Base-by-base conservation (phyloP, 768 basidiomycete species). In the Russula virescens region DNA sequence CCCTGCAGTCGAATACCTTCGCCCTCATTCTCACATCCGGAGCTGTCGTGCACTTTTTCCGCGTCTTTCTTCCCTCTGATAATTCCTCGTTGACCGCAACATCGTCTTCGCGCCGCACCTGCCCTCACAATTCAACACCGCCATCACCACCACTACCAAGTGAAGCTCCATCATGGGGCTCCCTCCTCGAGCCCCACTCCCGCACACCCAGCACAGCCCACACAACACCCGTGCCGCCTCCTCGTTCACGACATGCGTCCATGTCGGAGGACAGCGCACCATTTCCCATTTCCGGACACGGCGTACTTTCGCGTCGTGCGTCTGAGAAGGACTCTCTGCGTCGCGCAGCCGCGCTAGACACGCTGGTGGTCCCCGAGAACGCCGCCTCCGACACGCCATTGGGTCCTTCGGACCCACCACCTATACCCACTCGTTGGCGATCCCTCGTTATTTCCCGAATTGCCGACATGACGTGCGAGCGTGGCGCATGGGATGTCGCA, bases 281-380 rank as follows among this genome's bases (percentile, higher is more conserved):
- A 10, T 94, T 91, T 71, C 91, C 91, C 13, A 81, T 94, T 25
- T 92, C 88, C 7, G 89, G 80, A 2, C 91, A 91, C 69, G 92
- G 88, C 21, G 80, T 87, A 43, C 83, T 91, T 71, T 85, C 88
- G 26, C 81, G 89, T 50, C 79, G 89, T 54, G 79, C 80, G 23
- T 88, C 87, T 3, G 90, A 91, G 69, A 89, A 87, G 71, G 84
- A 86, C 42, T 68, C 72, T 7, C 71, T 76, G 4, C 79, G 84
- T 26, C 81, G 84, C 54, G 76, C 77, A 13, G 75, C 77, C 9
- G n/a, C 56, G 7, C 83, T 52, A n/a, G 85, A 82, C 52, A 74
- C 73, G 55, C 71, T 80, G 57, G 76, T 71, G 6, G 73, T 83
- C n/a, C 78, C 81, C 19, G 72, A 74, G 11, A 81, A 74, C 58